phyloP scores from a whole-genome alignment of 345 rosid species.

The Angophora floribunda region DNA sequence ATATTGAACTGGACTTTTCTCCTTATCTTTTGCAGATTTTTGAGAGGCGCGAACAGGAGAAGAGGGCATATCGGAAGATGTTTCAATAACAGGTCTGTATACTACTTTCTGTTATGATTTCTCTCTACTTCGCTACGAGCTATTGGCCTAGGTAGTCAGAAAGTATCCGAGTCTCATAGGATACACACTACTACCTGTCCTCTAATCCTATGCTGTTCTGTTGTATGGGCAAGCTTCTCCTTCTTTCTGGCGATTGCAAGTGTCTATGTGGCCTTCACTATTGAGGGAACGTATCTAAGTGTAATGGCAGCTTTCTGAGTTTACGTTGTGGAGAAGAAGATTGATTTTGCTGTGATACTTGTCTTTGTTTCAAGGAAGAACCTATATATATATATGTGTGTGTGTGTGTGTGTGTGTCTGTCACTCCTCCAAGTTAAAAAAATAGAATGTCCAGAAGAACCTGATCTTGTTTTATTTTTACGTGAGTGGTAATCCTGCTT shows the following conservation, averaged over 20 bases:
- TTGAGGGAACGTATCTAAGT: background rate
- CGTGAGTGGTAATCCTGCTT: background rate
- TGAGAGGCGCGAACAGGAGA: slow-evolving; percentile 58
- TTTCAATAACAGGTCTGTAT: slow-evolving; percentile 22
- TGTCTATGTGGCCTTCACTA: background rate
- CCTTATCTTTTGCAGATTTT: slow-evolving; percentile 39
- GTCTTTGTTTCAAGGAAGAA: background rate
- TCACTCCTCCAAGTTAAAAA: background rate
- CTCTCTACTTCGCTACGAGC: background rate
- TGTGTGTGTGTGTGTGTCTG: background rate
- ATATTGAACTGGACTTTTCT: background rate
- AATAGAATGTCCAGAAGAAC: background rate
- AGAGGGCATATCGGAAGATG: slow-evolving; percentile 66
- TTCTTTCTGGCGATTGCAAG: background rate
- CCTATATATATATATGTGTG: background rate
- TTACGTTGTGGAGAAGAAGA: background rate
- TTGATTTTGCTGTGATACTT: background rate
- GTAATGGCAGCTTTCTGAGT: background rate
- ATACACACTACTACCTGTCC: background rate
- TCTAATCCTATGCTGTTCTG: background rate
- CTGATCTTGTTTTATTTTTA: background rate
- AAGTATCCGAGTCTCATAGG: background rate
- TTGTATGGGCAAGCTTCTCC: background rate
- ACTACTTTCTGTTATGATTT: background rate
- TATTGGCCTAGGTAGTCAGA: background rate